These are phyloP conservation scores for Claviceps maximensis DNA, from an alignment of 2,329 filamentous ascomycete genomes.

Conservation along the genomic window DNA sequence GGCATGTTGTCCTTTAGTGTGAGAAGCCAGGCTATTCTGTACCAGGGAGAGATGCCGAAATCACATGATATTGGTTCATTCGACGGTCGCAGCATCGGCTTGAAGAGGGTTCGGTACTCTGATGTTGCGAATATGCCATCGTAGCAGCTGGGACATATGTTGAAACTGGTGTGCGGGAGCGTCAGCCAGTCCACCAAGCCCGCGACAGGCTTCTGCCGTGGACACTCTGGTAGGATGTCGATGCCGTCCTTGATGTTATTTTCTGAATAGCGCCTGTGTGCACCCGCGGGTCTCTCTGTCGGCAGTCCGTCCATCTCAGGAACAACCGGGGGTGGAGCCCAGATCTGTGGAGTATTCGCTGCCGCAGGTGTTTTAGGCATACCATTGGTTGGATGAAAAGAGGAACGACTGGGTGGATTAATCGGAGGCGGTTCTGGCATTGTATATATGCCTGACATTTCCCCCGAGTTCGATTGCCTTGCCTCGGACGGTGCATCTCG, in stretches of 20 bases:
- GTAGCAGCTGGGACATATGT: conserved; percentile 75
- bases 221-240: conserved; percentile 51
- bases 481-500: conserved; percentile 3
- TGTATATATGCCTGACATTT: conserved; percentile 9
- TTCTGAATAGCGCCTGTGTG: conserved; percentile 42
- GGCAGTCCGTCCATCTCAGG: conserved; percentile 21
- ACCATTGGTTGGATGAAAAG: background rate
- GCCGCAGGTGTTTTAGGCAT: conserved; percentile 3
- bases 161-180: conserved; percentile 56
- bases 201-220: conserved; percentile 46
- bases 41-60: conserved; percentile 67
- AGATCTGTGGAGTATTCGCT: conserved; percentile 18
- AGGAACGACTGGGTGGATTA: background rate
- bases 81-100: conserved; percentile 40
- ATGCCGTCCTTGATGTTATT: conserved; percentile 11
- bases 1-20: conserved; percentile 56
- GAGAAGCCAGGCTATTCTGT: conserved; percentile 71
- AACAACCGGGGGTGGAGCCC: conserved; percentile 34
- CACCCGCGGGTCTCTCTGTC: conserved; percentile 28
- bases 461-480: conserved; percentile 1
- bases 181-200: conserved; percentile 72
- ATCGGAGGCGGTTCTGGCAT: conserved; percentile 11
- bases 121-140: conserved; percentile 54
- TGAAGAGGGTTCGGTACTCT: conserved; percentile 53
- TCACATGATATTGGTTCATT: conserved; percentile 56